phyloP scores from a whole-genome alignment of 164 flowering plant species.

The Sedum album region DNA sequence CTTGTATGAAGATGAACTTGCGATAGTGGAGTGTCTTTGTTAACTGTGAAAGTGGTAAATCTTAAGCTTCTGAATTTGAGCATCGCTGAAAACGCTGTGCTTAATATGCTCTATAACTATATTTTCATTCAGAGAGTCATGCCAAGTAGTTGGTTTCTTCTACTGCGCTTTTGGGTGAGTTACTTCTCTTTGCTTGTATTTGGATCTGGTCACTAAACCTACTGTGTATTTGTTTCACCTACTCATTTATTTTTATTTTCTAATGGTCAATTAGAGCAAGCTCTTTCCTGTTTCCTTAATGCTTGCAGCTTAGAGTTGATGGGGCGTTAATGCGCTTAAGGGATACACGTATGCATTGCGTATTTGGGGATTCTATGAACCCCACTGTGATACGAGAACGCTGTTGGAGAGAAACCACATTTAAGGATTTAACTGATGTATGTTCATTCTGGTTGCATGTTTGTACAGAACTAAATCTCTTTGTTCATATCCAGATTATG shows the following conservation, averaged over 20 bases:
- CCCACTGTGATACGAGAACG: slow-evolving; percentile 66
- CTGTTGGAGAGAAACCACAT: slow-evolving; percentile 94
- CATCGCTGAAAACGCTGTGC: neutral
- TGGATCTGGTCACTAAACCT: neutral
- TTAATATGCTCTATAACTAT: neutral
- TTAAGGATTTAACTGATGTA: slow-evolving; percentile 60
- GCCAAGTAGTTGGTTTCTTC: slow-evolving; percentile 97
- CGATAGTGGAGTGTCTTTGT: slow-evolving; percentile 91
- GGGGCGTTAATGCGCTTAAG: slow-evolving; percentile 91
- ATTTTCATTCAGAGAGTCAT: slow-evolving; percentile 71
- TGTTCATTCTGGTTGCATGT: slow-evolving; percentile 18
- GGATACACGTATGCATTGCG: slow-evolving; percentile 82
- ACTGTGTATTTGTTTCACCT: neutral
- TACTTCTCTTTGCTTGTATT: neutral
- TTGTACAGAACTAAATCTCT: neutral
- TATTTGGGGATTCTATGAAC: slow-evolving; percentile 31
- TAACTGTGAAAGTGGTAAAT: slow-evolving; percentile 93
- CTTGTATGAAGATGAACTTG: slow-evolving; percentile 92
- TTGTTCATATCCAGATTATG: neutral
- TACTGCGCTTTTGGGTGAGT: slow-evolving; percentile 97
- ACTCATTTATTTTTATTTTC: neutral
- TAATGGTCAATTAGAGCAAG: neutral
- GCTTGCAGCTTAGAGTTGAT: slow-evolving; percentile 89
- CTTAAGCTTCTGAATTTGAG: slow-evolving; percentile 1
- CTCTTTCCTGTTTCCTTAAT: slow-evolving; percentile 2